Percentiles rank a stretch among this genome's conserved stretches.
These are phyloP conservation scores for Aphelidium insulamus DNA, from an alignment of 371 early-diverging fungal species.

Conservation along the genomic window DNA sequence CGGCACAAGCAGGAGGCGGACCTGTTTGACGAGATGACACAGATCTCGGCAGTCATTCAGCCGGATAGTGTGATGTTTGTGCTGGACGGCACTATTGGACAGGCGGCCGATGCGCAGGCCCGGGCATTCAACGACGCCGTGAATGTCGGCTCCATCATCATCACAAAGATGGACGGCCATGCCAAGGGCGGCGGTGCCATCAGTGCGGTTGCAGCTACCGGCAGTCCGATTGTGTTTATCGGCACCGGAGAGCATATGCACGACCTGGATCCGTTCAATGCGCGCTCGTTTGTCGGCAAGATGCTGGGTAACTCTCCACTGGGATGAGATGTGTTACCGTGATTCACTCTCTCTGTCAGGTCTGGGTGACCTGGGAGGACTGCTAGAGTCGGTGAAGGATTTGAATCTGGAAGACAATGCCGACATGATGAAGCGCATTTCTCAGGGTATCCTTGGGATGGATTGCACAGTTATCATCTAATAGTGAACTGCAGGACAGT, in stretches of 20 bases:
- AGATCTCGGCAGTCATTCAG: constrained; percentile 66
- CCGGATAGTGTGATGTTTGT: constrained; percentile 95
- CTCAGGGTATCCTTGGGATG: constrained; percentile 32
- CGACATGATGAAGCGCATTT: constrained; percentile 81
- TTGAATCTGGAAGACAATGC: constrained; percentile 68
- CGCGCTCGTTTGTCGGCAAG: constrained; percentile 84
- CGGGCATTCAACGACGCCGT: constrained; percentile 88
- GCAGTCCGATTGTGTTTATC: constrained; percentile 93
- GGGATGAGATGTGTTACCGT: background rate
- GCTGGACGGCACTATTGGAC: constrained; percentile 99
- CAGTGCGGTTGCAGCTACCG: constrained; percentile 95
- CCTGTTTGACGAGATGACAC: constrained; percentile 96
- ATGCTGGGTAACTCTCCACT: constrained; percentile 43
- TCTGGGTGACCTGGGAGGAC: constrained; percentile 87
- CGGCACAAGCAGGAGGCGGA: constrained; percentile 96
- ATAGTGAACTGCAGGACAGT: constrained; percentile 22
- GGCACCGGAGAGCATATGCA: constrained; percentile 98
- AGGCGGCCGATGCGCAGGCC: constrained; percentile 95
- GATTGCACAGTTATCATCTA: background rate
- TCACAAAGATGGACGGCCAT: constrained; percentile 99
- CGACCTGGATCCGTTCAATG: constrained; percentile 86
- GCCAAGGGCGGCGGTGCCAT: constrained; percentile 99
- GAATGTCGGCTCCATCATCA: constrained; percentile 92
- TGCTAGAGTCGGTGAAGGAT: constrained; percentile 85
- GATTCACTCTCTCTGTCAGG: constrained; percentile 24